A percentile compares a stretch with the other conserved stretches of the same genome.
phyloP scores from a whole-genome alignment of 345 rosid species.

The Brassica carinata region DNA sequence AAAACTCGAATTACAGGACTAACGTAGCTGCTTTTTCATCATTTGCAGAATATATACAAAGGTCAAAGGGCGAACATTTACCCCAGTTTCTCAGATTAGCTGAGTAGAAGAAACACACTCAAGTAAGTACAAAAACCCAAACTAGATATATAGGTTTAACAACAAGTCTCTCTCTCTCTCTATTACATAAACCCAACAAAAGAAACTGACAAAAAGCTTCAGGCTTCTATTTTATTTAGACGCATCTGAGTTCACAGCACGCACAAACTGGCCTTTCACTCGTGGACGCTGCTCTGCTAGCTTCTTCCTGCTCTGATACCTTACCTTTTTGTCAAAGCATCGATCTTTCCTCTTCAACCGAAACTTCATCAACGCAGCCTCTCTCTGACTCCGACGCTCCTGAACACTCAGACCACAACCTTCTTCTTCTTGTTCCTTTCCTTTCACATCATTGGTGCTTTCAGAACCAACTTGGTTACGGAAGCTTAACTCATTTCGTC shows the following conservation, averaged over 20 bases:
- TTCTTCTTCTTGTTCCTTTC: conserved; percentile 34
- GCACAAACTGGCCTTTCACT: conserved; percentile 86
- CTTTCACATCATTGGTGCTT: conserved; percentile 30
- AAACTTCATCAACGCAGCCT: conserved; percentile 68
- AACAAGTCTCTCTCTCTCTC: background rate
- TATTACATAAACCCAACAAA: too few species aligned
- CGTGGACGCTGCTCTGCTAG: conserved; percentile 84
- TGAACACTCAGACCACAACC: conserved; percentile 3
- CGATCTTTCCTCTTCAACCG: conserved; percentile 70
- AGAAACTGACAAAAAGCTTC: background rate
- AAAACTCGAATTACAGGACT: background rate
- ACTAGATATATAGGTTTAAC: background rate
- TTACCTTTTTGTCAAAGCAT: conserved; percentile 79
- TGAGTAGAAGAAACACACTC: conserved; percentile 8
- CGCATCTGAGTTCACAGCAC: conserved; percentile 37
- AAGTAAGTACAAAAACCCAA: background rate
- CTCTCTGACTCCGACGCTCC: conserved; percentile 52
- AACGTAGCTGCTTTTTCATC: background rate
- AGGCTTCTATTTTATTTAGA: conserved; percentile 16
- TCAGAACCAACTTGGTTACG: conserved; percentile 39
- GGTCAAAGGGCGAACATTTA: background rate
- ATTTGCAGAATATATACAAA: background rate
- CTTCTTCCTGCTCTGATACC: conserved; percentile 78
- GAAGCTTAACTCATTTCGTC: conserved; percentile 1
- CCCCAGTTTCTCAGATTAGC: background rate